Percentiles rank a stretch among this genome's conserved stretches.
Conservation (phyloP, 805 yeast species). For the Candida easanensis region DNA sequence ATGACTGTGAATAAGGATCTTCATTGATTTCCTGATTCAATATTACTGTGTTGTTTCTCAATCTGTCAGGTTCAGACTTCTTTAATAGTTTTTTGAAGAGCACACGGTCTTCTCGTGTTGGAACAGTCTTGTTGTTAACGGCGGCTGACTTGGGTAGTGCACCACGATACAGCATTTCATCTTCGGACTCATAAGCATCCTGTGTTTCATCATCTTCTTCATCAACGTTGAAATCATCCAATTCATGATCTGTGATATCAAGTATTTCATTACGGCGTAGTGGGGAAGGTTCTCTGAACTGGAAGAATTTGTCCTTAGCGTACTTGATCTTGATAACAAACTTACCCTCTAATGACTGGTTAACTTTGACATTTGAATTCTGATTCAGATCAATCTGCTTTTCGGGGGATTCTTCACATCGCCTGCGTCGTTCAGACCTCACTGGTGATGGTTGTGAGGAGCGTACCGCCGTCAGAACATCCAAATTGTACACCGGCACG, state of each 20-base stretch:
- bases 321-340: constrained; percentile 16
- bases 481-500: constrained; percentile 1
- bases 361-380: constrained; percentile 24
- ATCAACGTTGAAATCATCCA: constrained; percentile 25
- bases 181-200: constrained; percentile 30
- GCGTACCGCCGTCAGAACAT: constrained; percentile 1
- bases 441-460: not conserved
- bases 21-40: constrained; percentile 20
- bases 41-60: constrained; percentile 34
- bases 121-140: constrained; percentile 58
- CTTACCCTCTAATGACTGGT: not conserved
- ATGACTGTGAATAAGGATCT: constrained; percentile 12
- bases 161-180: constrained; percentile 67
- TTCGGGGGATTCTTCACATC: not conserved
- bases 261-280: constrained; percentile 15
- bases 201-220: constrained; percentile 19
- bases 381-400: constrained; percentile 1
- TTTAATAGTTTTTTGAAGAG: constrained; percentile 42
- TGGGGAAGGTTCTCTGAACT: constrained; percentile 28
- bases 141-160: constrained; percentile 57
- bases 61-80: constrained; percentile 39
- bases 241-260: constrained; percentile 24
- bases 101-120: constrained; percentile 48
- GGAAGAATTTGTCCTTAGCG: constrained; percentile 26
- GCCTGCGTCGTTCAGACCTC: constrained; percentile 2